phyloP scores from a whole-genome alignment of 179 eudicot species.

The Kewa caespitosa region DNA sequence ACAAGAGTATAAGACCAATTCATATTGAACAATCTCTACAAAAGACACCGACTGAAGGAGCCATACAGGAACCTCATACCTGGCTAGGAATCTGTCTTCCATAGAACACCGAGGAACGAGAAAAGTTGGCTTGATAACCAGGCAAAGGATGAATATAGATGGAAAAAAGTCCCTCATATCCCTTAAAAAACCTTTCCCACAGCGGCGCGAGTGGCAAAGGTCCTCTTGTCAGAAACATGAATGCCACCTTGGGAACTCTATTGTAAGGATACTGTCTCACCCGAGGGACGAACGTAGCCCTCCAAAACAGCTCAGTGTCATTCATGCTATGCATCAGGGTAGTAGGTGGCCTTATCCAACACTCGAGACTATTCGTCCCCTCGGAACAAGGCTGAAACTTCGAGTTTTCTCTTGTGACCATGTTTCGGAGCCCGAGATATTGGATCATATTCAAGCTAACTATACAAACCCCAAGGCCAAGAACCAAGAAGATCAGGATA shows the following conservation, averaged over 20 bases:
- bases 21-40: background rate
- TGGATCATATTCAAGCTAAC: slow-evolving; percentile 41
- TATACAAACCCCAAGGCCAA: slow-evolving; percentile 43
- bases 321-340: slow-evolving; percentile 68
- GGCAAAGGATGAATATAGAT: slow-evolving; percentile 82
- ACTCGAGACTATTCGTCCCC: slow-evolving; percentile 32
- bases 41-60: background rate
- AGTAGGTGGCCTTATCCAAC: slow-evolving; percentile 70
- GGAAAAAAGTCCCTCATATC: slow-evolving; percentile 62
- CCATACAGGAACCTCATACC: slow-evolving; percentile 38
- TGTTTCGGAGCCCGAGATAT: slow-evolving; percentile 27
- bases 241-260: slow-evolving; percentile 78
- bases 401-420: slow-evolving; percentile 18
- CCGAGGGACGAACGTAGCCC: slow-evolving; percentile 66
- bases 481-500: slow-evolving; percentile 37
- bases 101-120: slow-evolving; percentile 70
- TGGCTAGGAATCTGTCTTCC: slow-evolving; percentile 79
- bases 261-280: slow-evolving; percentile 63
- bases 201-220: slow-evolving; percentile 81
- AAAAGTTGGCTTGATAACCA: slow-evolving; percentile 45
- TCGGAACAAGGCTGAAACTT: slow-evolving; percentile 26
- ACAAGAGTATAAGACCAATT: background rate
- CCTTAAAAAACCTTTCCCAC: slow-evolving; percentile 80
- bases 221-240: slow-evolving; percentile 90
- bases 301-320: slow-evolving; percentile 82